Conservation (phyloP, 176 grass and related monocot species). For the Alloteropsis semialata region DNA sequence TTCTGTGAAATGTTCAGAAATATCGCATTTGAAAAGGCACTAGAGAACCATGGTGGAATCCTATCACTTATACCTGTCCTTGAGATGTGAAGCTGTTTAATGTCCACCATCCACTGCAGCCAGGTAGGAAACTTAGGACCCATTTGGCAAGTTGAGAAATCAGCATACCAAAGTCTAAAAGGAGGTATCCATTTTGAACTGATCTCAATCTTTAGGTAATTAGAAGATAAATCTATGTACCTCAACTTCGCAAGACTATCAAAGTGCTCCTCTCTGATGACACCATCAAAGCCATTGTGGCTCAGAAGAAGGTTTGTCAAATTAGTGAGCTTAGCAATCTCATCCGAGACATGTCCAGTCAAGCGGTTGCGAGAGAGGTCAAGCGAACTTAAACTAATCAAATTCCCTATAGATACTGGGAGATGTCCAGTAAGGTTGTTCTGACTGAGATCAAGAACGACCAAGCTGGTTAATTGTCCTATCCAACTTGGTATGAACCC, state of each 20-base stretch:
- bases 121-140: slow-evolving; percentile 29
- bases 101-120: background rate
- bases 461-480: background rate
- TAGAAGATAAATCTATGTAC: background rate
- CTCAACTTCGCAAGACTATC: background rate
- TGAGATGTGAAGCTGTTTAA: background rate
- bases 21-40: background rate
- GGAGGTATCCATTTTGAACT: slow-evolving; percentile 18
- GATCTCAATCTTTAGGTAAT: background rate
- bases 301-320: background rate
- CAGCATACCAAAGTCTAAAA: background rate
- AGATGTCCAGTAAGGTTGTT: background rate
- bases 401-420: background rate
- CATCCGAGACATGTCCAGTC: background rate
- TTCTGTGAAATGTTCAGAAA: background rate
- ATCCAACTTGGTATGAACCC: background rate
- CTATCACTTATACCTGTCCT: background rate
- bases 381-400: background rate
- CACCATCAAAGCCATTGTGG: slow-evolving; percentile 6
- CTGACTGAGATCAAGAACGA: background rate
- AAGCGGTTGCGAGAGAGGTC: background rate
- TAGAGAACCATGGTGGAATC: background rate
- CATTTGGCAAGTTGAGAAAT: slow-evolving; percentile 10
- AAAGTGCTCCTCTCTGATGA: slow-evolving; percentile 20
- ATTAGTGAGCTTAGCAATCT: background rate